Base-by-base conservation (phyloP, 164 flowering plant genomes). In the Stephania yunnanensis region DNA sequence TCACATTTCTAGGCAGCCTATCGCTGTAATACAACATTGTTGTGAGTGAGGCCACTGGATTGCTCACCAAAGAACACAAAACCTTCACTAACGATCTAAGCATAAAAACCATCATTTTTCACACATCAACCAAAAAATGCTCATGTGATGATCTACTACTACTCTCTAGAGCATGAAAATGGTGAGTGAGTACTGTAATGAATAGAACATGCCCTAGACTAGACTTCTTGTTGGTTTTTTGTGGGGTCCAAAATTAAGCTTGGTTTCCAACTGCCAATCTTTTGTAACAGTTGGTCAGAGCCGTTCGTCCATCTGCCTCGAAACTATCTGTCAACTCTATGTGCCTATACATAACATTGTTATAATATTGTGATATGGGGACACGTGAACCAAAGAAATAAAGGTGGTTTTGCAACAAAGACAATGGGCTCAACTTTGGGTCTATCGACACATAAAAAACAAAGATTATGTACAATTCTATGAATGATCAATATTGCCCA, bases 21-120 rank as follows among this genome's bases (percentile, higher is more conserved):
- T 84, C 85, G 67, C 94, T 86, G 85, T 87, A 85, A 69, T 82
- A 90, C 2, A 90, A 78, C 17, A 90, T 30, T 12, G 94, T 89
- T 1, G 92, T 73, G 31, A 90, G 72, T 1, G 91, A 77, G 5
- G 83, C 84, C 1, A 76, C 84, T 4, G 94, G 94, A 42, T 78
- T 71, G 9, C 20, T 68, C 17, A 82, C 71, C 25, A 90, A 74
- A 10, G 84, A 74, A 8, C 77, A 31, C 71, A 85, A 48, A n/a
- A 88, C 79, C 77, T 90, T 78, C 68, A 78, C 79, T 71, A 90
- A 68, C 5, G 91, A 87, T 73, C 91, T 79, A 30, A 88, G 72
- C 91, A 88, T 78, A 82, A 87, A 22, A 6, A 87, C 78, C 19
- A 81, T 76, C 7, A 86, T 76, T 45, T 82, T 73, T 89, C 88